Evolutionary conservation across 2,329 filamentous ascomycete genomes (phyloP).

Genomic region (Epichloe gansuensis): DNA sequence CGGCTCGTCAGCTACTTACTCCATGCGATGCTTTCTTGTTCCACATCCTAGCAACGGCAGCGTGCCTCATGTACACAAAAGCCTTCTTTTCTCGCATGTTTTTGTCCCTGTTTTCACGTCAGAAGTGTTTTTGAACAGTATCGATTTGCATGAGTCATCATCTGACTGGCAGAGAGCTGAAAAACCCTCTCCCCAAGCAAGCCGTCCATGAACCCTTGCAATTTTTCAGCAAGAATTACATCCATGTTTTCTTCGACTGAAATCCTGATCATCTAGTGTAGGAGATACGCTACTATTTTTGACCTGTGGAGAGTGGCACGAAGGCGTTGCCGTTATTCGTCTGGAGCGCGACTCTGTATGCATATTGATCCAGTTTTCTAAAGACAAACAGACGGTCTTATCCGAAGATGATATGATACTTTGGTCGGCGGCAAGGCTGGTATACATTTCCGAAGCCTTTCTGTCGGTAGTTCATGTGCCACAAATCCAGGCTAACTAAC

Average conservation of each 20-base stretch:
- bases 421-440: background rate
- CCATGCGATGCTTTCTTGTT: background rate
- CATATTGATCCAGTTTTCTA: background rate
- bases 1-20: background rate
- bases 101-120: background rate
- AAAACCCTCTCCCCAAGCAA: background rate
- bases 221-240: background rate
- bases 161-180: background rate
- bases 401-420: background rate
- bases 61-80: background rate
- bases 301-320: background rate
- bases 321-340: conserved; percentile 1
- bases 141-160: background rate
- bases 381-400: background rate
- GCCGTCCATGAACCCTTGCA: background rate
- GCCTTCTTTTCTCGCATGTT: background rate
- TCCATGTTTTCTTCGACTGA: background rate
- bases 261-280: background rate
- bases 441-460: background rate
- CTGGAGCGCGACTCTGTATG: background rate
- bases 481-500: background rate
- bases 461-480: background rate
- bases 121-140: background rate
- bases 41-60: background rate
- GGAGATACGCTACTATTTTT: background rate